Base-by-base conservation (phyloP, 495 filamentous ascomycete genomes). In the Annulohypoxylon bovei region DNA sequence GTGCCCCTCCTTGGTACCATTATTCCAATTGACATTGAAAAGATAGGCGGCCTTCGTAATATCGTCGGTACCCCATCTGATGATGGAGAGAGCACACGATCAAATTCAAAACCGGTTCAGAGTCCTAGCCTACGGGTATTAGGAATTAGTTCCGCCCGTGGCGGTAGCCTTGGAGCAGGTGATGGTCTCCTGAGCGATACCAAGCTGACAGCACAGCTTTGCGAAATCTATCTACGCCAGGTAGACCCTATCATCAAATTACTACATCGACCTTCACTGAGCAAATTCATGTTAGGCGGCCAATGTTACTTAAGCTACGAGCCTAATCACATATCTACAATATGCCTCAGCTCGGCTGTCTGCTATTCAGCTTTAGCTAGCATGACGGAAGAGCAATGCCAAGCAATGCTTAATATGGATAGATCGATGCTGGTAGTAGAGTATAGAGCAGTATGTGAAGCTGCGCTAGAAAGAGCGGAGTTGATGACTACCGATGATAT, bases 231-330 rank as follows among this genome's bases (percentile, higher is more conserved):
- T 57, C 64, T 72, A 6, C 16, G 18, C 0, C 50, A 72, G 16
- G 68, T 72, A 6, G 68, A 72, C 20, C 68, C 64, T 8, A 37
- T 72, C 27, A 52, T 68, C 32, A 67, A 67, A 28, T 6, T 72
- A 6, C 52, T 72, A 0, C 68, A 68, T 35, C 63, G 68, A n/a
- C 68, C 64, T 1, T 67, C 63, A 0, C 14, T 72, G 3, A 62
- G 59, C 27, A 72, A 53, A 4, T 63, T 46, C 4, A 68, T 72
- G 68, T 16, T 67, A 47, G 11, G 46, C 3, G 63, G 59, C 0
- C 37, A 62, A 16, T 25, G 23, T 6, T 67, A 72, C 23, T 35
- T 72, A 8, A 33, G 49, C 1, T 68, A 68, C 28, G 49, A 55
- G 3, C n/a, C 11, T 22, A 47, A 35, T 30, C 66, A 68, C 20